Conservation (phyloP, 176 grass and related monocot species). For the Aegilops bicornis region DNA sequence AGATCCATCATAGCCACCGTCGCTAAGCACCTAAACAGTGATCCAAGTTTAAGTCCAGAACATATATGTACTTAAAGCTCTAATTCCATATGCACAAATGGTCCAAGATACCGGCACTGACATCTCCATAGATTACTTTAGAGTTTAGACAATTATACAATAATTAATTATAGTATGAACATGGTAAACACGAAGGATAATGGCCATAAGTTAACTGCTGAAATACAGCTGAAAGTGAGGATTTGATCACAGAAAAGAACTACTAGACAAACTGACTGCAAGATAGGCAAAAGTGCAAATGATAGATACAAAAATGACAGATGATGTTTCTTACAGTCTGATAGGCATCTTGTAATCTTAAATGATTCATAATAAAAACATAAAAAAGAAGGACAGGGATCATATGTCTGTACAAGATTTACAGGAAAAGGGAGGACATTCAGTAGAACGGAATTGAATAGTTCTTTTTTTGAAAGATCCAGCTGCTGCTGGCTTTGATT, state of each 20-base stretch:
- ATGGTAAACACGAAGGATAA: neutral
- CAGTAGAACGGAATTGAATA: neutral
- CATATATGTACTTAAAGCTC: neutral
- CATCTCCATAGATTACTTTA: neutral
- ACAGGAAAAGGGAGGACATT: neutral
- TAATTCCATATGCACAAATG: neutral
- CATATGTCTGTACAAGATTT: neutral
- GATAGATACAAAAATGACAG: neutral
- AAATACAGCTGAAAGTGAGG: neutral
- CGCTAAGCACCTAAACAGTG: slow-evolving; percentile 68
- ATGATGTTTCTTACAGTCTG: neutral
- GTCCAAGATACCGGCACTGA: neutral
- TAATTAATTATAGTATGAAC: slow-evolving; percentile 3
- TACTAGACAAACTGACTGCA: neutral
- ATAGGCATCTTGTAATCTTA: neutral
- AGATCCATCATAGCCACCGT: slow-evolving; percentile 83
- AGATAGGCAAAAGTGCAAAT: neutral
- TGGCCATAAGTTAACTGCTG: neutral
- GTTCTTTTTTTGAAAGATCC: too few species aligned
- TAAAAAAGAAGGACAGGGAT: too few species aligned
- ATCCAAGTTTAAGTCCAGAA: slow-evolving; percentile 8
- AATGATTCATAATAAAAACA: neutral
- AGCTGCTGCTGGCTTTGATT: too few species aligned
- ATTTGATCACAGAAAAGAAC: neutral
- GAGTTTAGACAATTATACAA: neutral